Conservation (phyloP, 371 early-diverging fungal genomes). For the Polyrhizophydium stewartii region DNA sequence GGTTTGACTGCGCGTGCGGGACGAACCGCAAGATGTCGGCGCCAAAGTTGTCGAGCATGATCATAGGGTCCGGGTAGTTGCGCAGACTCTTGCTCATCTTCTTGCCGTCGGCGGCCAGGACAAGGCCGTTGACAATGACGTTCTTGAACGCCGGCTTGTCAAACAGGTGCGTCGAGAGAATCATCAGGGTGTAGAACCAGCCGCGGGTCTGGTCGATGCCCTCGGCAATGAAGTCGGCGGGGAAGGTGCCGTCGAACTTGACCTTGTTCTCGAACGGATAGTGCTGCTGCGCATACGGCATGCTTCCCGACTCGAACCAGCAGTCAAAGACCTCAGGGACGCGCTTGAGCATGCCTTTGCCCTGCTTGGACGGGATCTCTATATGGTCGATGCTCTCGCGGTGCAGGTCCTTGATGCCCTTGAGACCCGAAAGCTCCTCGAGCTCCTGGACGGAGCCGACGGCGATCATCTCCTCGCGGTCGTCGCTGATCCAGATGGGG, state of each 20-base stretch:
- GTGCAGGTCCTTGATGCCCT: constrained; percentile 95
- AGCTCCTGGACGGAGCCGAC: constrained; percentile 96
- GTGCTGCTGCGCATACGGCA: constrained; percentile 99
- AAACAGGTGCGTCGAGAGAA: constrained; percentile 98
- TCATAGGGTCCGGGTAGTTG: constrained; percentile 98
- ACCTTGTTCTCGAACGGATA: constrained; percentile 98
- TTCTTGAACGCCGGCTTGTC: constrained; percentile 99
- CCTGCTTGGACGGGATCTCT: constrained; percentile 91
- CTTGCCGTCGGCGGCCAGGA: constrained; percentile 98
- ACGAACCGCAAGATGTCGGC: constrained; percentile 90
- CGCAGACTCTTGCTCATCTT: constrained; percentile 99
- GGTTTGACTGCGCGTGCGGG: neutral
- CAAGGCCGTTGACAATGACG: constrained; percentile 98
- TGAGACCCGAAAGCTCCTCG: constrained; percentile 83
- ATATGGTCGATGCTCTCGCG: constrained; percentile 97
- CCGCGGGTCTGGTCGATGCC: constrained; percentile 99
- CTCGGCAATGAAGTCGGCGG: constrained; percentile 99
- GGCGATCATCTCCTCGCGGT: constrained; percentile 90
- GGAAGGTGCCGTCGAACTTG: constrained; percentile 85
- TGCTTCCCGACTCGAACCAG: constrained; percentile 86
- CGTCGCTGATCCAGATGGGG: constrained; percentile 97
- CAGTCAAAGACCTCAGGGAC: constrained; percentile 99
- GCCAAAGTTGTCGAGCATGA: constrained; percentile 90
- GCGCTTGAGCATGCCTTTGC: constrained; percentile 88
- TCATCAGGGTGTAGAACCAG: constrained; percentile 99